Conservation (phyloP, 257 asterid genomes). For the Penstemon newberryi region DNA sequence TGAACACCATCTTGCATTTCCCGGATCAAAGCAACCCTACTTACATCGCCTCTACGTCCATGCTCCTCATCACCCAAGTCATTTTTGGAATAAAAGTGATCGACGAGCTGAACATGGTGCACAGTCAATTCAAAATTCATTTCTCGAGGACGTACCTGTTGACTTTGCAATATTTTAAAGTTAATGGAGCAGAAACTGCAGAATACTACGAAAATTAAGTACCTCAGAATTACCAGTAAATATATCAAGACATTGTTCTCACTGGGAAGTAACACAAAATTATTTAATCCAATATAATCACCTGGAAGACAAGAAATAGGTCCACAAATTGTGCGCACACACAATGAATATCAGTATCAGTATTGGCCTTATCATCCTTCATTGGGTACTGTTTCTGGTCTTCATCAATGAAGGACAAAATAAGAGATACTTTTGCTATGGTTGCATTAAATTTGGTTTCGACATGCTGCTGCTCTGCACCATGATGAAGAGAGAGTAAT, state of each 20-base stretch:
- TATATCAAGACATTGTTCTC: constrained; percentile 24
- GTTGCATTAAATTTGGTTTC: constrained; percentile 81
- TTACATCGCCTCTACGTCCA: constrained; percentile 29
- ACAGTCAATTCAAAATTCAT: constrained; percentile 63
- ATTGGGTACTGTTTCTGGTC: constrained; percentile 45
- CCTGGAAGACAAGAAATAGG: constrained; percentile 59
- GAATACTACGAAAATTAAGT: constrained; percentile 17
- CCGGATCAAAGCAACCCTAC: constrained; percentile 43
- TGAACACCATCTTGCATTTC: constrained; percentile 74
- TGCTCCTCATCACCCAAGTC: constrained; percentile 35
- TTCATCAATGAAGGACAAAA: constrained; percentile 72
- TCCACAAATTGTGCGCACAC: constrained; percentile 59
- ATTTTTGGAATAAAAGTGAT: constrained; percentile 52
- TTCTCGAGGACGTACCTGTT: constrained; percentile 71
- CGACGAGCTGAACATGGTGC: constrained; percentile 68
- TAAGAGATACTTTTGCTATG: constrained; percentile 59
- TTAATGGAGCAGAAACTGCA: constrained; percentile 28
- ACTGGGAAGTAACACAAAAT: constrained; percentile 19
- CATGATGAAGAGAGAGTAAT: constrained; percentile 29
- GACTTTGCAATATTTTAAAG: constrained; percentile 39
- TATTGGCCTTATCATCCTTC: constrained; percentile 39
- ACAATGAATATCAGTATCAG: constrained; percentile 44
- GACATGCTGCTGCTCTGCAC: constrained; percentile 84
- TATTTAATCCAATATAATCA: constrained; percentile 29
- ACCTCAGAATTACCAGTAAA: constrained; percentile 15